Evolutionary conservation across 768 basidiomycete genomes (phyloP).

Genomic region (Phylloporus rhodoxanthus): DNA sequence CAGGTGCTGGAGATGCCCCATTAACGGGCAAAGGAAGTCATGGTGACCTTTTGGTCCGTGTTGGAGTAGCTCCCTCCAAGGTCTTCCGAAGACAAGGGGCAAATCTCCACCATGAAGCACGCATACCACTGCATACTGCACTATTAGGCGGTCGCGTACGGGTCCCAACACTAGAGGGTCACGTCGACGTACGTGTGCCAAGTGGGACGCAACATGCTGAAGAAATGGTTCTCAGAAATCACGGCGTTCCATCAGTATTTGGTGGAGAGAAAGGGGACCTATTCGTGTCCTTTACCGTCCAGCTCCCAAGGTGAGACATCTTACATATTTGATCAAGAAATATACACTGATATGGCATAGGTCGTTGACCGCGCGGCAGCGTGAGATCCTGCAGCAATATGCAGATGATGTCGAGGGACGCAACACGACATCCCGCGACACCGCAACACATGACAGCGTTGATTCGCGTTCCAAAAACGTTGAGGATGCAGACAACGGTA

Average conservation of each 20-base stretch:
- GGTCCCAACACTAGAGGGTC: slow-evolving; percentile 91
- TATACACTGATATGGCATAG: slow-evolving; percentile 36
- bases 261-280: slow-evolving; percentile 70
- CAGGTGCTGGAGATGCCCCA: slow-evolving; percentile 79
- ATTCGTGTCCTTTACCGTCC: slow-evolving; percentile 81
- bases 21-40: slow-evolving; percentile 67
- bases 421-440: slow-evolving; percentile 15
- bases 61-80: slow-evolving; percentile 79
- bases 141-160: slow-evolving; percentile 89
- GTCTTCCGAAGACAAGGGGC: slow-evolving; percentile 85
- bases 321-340: slow-evolving; percentile 1
- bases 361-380: slow-evolving; percentile 76
- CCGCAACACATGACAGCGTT: slow-evolving; percentile 14
- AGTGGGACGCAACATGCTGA: slow-evolving; percentile 94
- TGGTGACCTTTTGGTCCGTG: slow-evolving; percentile 84
- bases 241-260: slow-evolving; percentile 68
- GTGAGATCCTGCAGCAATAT: slow-evolving; percentile 80
- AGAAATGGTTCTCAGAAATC: slow-evolving; percentile 89
- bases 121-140: slow-evolving; percentile 86
- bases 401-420: slow-evolving; percentile 90
- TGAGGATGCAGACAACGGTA: slow-evolving; percentile 54
- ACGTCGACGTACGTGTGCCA: slow-evolving; percentile 90
- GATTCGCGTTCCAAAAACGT: slow-evolving; percentile 17
- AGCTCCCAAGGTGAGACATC: slow-evolving; percentile 77
- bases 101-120: slow-evolving; percentile 84